Conservation (phyloP, 2,329 filamentous ascomycete species). For the Cercospora sp. region DNA sequence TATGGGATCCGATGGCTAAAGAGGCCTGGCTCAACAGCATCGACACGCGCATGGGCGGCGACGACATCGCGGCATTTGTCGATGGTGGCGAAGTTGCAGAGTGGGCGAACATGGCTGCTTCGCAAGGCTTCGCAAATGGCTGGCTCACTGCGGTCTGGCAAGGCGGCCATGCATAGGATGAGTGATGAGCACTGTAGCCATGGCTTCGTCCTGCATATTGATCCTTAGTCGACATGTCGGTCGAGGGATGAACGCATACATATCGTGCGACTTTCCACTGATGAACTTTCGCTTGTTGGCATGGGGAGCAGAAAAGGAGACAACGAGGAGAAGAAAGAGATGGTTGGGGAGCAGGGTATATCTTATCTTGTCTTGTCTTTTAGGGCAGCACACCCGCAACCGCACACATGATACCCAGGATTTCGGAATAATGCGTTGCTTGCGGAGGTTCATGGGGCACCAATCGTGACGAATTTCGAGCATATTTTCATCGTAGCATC, state of each 20-base stretch:
- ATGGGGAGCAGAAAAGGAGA: background rate
- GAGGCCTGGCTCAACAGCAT: conserved; percentile 42
- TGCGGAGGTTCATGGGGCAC: background rate
- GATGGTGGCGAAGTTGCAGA: conserved; percentile 42
- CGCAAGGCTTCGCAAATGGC: conserved; percentile 28
- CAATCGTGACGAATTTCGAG: background rate
- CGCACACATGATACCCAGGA: background rate
- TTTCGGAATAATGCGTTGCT: background rate
- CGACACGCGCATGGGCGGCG: conserved; percentile 42
- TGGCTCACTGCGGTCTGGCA: conserved; percentile 34
- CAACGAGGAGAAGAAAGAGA: background rate
- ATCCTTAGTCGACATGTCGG: background rate
- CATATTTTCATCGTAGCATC: background rate
- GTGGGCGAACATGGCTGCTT: conserved; percentile 35
- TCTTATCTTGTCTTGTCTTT: background rate
- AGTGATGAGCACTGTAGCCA: background rate
- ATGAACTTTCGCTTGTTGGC: background rate
- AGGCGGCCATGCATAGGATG: conserved; percentile 14
- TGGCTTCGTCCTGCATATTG: background rate
- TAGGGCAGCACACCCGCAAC: background rate
- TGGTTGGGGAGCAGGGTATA: background rate
- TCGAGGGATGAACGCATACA: background rate
- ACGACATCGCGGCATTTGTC: conserved; percentile 45
- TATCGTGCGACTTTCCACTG: background rate
- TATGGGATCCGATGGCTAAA: conserved; percentile 34